These are phyloP conservation scores for Magnusiomyces suaveolens DNA, from an alignment of 1,139 yeast genomes.

Conservation along the genomic window DNA sequence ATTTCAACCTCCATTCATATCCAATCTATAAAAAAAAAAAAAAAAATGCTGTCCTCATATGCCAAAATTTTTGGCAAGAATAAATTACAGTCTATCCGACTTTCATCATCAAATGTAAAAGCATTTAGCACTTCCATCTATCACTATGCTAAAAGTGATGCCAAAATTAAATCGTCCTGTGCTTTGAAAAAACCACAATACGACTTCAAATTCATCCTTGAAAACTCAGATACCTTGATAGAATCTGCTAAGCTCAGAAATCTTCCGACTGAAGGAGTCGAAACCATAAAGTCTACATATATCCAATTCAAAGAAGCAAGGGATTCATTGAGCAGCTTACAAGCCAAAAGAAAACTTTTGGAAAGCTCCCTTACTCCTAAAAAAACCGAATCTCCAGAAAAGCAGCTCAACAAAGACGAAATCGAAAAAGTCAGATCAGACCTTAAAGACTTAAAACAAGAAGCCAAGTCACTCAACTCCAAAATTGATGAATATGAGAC, in stretches of 20 bases:
- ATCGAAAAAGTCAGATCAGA: conserved; percentile 3
- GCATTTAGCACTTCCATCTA: not conserved
- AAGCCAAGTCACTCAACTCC: conserved; percentile 25
- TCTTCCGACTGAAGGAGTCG: conserved; percentile 9
- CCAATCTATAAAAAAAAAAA: too few relatives aligned
- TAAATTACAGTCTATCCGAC: too few relatives aligned
- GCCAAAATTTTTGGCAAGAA: too few relatives aligned
- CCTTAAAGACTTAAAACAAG: conserved; percentile 14
- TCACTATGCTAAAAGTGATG: not conserved
- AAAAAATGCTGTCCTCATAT: too few relatives aligned
- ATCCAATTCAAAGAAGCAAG: conserved; percentile 4
- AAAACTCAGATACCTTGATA: conserved; percentile 8
- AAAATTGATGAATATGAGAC: conserved; percentile 35
- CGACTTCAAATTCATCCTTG: conserved; percentile 36
- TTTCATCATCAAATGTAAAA: not conserved
- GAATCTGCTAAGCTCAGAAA: conserved; percentile 12
- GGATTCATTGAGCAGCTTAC: conserved; percentile 10
- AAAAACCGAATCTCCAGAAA: not conserved
- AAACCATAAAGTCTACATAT: conserved; percentile 10
- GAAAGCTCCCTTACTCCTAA: conserved; percentile 2
- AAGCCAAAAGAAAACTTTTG: conserved; percentile 8
- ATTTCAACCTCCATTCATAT: too few relatives aligned
- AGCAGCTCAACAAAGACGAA: not conserved
- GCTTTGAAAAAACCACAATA: conserved; percentile 35
- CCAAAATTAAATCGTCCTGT: conserved; percentile 14